Evolutionary conservation across 139 green algal species (phyloP).

Genomic region (Coelastrella sp.): DNA sequence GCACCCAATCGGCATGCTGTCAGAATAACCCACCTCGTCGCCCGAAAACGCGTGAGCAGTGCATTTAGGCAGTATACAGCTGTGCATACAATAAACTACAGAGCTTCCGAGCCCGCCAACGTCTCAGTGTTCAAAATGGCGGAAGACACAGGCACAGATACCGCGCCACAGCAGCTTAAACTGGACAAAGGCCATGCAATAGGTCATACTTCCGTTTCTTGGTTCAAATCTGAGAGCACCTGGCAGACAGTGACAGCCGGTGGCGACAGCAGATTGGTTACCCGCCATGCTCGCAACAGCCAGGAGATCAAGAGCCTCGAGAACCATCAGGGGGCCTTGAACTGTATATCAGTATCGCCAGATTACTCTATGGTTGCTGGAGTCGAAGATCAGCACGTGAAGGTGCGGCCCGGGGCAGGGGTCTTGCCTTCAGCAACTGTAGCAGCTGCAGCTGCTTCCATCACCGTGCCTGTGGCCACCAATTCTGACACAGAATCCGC

Average conservation of each 20-base stretch:
- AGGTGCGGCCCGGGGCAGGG: background rate
- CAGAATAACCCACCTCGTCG: no score
- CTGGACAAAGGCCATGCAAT: background rate
- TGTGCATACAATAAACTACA: no score
- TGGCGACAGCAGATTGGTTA: background rate
- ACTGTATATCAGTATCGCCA: background rate
- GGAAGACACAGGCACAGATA: background rate
- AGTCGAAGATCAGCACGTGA: background rate
- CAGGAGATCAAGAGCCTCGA: background rate
- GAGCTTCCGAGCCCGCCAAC: no score
- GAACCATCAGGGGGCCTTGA: background rate
- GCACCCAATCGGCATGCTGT: no score
- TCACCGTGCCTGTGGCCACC: no score
- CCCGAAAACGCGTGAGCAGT: no score
- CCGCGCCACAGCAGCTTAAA: background rate
- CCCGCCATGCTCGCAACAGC: background rate
- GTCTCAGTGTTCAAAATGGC: background rate
- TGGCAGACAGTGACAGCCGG: constrained; percentile 19
- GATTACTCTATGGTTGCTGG: background rate
- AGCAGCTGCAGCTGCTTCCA: no score
- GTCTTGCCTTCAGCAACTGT: background rate
- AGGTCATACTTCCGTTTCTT: background rate
- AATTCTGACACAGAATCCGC: no score
- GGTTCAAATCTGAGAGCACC: background rate
- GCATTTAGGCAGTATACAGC: no score